Conservation (phyloP, 305 asterid genomes). For the Solanum hybrid region DNA sequence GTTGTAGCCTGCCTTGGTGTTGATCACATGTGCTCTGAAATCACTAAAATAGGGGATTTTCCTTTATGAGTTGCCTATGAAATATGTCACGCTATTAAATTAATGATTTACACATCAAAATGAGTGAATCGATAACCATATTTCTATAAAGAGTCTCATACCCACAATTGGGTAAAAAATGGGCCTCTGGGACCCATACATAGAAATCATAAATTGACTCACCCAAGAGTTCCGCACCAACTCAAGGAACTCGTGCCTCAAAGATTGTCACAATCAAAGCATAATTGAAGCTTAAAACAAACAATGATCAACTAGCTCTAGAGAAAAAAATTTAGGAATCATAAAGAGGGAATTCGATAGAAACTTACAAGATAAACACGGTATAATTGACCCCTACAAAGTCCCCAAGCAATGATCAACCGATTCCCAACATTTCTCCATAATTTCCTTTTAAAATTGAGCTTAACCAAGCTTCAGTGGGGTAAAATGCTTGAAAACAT, state of each 20-base stretch:
- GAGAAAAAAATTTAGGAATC: background rate
- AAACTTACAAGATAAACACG: too few relatives aligned
- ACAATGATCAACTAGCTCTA: background rate
- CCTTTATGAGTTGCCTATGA: background rate
- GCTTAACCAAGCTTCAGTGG: background rate
- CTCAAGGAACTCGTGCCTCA: background rate
- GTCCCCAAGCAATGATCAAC: background rate
- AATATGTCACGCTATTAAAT: background rate
- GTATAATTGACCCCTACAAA: background rate
- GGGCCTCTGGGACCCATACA: background rate
- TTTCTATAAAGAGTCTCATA: background rate
- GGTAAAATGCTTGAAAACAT: background rate
- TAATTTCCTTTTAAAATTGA: too few relatives aligned
- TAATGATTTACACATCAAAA: background rate
- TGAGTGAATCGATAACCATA: background rate
- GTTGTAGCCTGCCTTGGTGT: background rate
- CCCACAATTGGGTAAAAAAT: background rate
- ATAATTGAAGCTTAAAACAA: background rate
- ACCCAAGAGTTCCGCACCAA: background rate
- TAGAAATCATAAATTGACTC: background rate
- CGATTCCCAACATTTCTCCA: background rate
- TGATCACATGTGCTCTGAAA: background rate
- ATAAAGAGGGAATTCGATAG: background rate
- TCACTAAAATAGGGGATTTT: background rate
- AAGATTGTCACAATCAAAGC: background rate